These are phyloP conservation scores for Baudoinia panamericana DNA, from an alignment of 495 filamentous ascomycete species.

Conservation along the genomic window DNA sequence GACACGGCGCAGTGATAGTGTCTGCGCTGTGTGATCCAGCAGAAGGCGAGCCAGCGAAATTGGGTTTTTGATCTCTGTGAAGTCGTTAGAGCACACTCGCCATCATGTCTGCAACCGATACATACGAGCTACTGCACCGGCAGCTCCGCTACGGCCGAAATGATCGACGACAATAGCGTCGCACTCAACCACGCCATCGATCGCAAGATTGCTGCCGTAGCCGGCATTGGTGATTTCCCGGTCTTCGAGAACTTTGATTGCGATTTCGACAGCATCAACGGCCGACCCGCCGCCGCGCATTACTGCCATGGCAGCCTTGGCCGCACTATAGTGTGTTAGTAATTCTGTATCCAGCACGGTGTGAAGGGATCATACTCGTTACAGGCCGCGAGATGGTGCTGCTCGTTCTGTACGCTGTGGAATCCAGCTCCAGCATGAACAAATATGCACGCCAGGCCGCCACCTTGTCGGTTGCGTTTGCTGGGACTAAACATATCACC, in stretches of 20 bases:
- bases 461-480: constrained; percentile 23
- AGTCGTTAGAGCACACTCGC: constrained; percentile 7
- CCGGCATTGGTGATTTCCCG: constrained; percentile 92
- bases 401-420: constrained; percentile 74
- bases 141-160: constrained; percentile 78
- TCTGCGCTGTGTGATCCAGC: constrained; percentile 56
- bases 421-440: constrained; percentile 95
- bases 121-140: constrained; percentile 79
- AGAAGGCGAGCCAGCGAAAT: constrained; percentile 74
- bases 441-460: constrained; percentile 60
- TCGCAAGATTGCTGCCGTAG: constrained; percentile 86
- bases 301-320: constrained; percentile 62
- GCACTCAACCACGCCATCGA: constrained; percentile 82
- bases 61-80: constrained; percentile 76
- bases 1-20: constrained; percentile 68
- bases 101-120: constrained; percentile 9
- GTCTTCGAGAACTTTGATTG: constrained; percentile 77
- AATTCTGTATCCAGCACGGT: background rate
- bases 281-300: constrained; percentile 65
- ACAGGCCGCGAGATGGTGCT: constrained; percentile 69
- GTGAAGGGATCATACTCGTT: constrained; percentile 51
- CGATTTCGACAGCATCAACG: constrained; percentile 83
- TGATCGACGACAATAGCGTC: constrained; percentile 91
- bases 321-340: constrained; percentile 46
- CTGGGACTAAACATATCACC: constrained; percentile 24